Percentiles rank a stretch among this genome's conserved stretches.
phyloP scores from a whole-genome alignment of 176 grass and related monocot species.

The Triticum urartu region DNA sequence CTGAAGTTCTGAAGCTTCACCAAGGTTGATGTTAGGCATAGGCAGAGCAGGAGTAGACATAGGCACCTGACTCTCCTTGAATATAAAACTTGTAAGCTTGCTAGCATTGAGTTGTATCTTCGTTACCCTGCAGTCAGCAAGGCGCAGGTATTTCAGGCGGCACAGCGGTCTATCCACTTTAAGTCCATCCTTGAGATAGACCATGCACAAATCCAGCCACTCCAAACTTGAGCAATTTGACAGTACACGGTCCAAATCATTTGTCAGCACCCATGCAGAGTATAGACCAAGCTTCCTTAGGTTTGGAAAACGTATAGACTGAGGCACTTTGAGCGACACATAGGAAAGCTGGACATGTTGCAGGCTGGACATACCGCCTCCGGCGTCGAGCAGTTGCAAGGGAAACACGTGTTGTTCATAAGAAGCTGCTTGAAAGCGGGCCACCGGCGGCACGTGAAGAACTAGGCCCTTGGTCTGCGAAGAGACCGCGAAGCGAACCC shows the following conservation, averaged over 20 bases:
- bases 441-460: not conserved
- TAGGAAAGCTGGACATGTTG: slow-evolving; percentile 7
- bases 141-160: not conserved
- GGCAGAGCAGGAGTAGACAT: no score
- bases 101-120: not conserved
- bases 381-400: not conserved
- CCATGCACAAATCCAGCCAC: not conserved
- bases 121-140: not conserved
- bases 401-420: not conserved
- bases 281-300: not conserved
- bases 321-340: not conserved
- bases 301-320: not conserved
- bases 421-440: not conserved
- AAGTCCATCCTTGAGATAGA: not conserved
- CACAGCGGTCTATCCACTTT: not conserved
- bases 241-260: no score
- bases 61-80: not conserved
- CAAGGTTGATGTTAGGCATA: not conserved
- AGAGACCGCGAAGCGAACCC: not conserved
- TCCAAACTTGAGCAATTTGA: slow-evolving; percentile 19
- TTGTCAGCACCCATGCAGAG: no score
- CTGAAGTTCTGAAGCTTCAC: not conserved
- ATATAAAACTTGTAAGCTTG: not conserved
- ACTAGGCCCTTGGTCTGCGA: not conserved
- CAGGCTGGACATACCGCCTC: not conserved